These are phyloP conservation scores for Plasmodium yoelii DNA, from an alignment of 169 alveolate genomes.

Conservation along the genomic window DNA sequence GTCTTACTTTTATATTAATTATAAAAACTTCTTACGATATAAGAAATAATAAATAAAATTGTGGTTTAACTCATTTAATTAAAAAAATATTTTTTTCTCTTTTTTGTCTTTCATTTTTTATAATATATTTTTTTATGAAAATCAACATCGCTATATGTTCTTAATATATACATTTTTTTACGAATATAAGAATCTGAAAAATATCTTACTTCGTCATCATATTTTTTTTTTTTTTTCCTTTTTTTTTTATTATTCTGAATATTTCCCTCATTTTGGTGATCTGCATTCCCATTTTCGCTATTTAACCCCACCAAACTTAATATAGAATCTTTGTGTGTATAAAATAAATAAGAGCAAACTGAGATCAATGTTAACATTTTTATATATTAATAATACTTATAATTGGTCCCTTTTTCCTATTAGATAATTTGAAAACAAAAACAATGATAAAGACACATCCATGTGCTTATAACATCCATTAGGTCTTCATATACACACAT, in stretches of 20 bases:
- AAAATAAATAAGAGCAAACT: constrained; percentile 68
- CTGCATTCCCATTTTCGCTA: constrained; percentile 25
- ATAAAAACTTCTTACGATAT: background rate
- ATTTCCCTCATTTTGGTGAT: constrained; percentile 15
- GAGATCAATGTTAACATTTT: constrained; percentile 73
- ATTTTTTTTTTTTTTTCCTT: constrained; percentile 24
- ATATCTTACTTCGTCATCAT: constrained; percentile 21
- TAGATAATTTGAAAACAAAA: no score
- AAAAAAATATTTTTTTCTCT: background rate
- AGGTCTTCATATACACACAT: no score
- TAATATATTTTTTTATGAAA: constrained; percentile 18
- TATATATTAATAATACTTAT: background rate
- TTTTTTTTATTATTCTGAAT: constrained; percentile 4
- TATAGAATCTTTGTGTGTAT: constrained; percentile 62
- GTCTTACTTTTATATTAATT: background rate
- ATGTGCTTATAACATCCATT: no score
- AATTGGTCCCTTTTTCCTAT: no score
- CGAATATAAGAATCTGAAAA: constrained; percentile 65
- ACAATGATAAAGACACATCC: no score
- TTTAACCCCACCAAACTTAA: constrained; percentile 48
- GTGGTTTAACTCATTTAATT: background rate
- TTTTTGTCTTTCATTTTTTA: constrained; percentile 5
- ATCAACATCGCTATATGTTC: constrained; percentile 75
- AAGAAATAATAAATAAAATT: constrained; percentile 2
- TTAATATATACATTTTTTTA: constrained; percentile 46